Percentiles rank a stretch among this genome's conserved stretches.
These are phyloP conservation scores for Flaveria ramosissima DNA, from an alignment of 129 eudicot genomes.

Conservation along the genomic window DNA sequence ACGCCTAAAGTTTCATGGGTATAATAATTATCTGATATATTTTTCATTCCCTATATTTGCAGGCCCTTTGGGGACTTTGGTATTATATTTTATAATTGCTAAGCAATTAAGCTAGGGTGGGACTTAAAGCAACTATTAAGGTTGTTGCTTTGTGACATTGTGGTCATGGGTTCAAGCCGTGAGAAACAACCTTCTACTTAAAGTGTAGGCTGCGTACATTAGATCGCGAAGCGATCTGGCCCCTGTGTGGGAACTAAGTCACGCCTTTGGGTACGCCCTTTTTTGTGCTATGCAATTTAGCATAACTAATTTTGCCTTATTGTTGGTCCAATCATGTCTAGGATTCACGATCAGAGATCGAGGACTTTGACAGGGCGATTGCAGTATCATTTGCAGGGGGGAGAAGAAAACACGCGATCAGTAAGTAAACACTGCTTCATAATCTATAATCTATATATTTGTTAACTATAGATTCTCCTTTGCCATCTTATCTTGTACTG, in stretches of 20 bases:
- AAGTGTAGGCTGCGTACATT: too few relatives aligned
- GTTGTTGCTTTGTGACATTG: too few relatives aligned
- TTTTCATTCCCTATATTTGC: neutral
- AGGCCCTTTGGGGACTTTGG: slow-evolving; percentile 1
- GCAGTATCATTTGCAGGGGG: slow-evolving; percentile 66
- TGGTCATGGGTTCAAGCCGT: too few relatives aligned
- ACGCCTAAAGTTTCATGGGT: slow-evolving; percentile 50
- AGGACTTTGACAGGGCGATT: slow-evolving; percentile 73
- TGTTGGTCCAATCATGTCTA: slow-evolving; percentile 28
- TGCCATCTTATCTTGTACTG: neutral
- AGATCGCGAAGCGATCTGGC: too few relatives aligned
- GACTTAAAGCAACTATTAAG: too few relatives aligned
- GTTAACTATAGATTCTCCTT: slow-evolving; percentile 15
- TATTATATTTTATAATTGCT: slow-evolving; percentile 12
- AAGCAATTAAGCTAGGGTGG: neutral
- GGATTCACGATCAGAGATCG: slow-evolving; percentile 55
- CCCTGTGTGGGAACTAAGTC: too few relatives aligned
- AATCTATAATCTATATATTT: neutral
- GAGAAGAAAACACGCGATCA: slow-evolving; percentile 42
- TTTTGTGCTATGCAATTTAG: neutral
- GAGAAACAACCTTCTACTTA: too few relatives aligned
- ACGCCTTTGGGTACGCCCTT: too few relatives aligned
- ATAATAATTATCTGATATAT: slow-evolving; percentile 9
- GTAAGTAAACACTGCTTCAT: slow-evolving; percentile 43
- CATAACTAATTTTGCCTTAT: slow-evolving; percentile 1